phyloP scores from a whole-genome alignment of 257 asterid genomes.

The Solanum bukasovii region DNA sequence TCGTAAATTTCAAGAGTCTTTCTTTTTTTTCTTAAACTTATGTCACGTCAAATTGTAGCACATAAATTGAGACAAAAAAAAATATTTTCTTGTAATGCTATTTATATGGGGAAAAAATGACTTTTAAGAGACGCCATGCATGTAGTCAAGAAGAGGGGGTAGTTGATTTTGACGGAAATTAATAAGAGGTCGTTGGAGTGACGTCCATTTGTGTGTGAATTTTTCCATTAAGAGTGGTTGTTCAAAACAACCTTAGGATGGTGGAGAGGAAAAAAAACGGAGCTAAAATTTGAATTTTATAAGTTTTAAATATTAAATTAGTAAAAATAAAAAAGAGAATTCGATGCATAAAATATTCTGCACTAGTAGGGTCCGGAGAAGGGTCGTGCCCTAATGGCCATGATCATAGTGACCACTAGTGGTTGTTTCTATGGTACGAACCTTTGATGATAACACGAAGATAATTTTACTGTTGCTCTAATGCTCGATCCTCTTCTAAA shows the following conservation, averaged over 20 bases:
- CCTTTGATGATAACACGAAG: too few species aligned
- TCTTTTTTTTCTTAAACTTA: neutral
- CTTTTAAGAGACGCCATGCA: neutral
- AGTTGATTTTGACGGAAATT: neutral
- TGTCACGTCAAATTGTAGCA: neutral
- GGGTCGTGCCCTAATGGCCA: neutral
- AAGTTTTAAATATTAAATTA: too few species aligned
- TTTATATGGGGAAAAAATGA: neutral
- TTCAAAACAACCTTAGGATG: neutral
- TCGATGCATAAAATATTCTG: neutral
- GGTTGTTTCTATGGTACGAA: too few species aligned
- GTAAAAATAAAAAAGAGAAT: too few species aligned
- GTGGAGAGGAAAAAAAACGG: too few species aligned
- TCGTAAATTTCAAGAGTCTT: rapidly evolving
- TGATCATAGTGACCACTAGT: too few species aligned
- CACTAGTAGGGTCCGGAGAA: too few species aligned
- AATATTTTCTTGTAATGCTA: neutral
- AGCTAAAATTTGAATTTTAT: neutral
- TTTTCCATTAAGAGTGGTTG: conserved; percentile 2
- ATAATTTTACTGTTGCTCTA: too few species aligned
- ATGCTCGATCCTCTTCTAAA: too few species aligned
- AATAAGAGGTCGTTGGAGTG: neutral
- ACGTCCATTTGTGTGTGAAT: neutral
- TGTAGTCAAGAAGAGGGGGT: conserved; percentile 4
- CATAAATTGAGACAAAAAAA: too few species aligned